These are phyloP conservation scores for Eutrema salsugineum DNA, from an alignment of 441 rosid species.

Conservation along the genomic window DNA sequence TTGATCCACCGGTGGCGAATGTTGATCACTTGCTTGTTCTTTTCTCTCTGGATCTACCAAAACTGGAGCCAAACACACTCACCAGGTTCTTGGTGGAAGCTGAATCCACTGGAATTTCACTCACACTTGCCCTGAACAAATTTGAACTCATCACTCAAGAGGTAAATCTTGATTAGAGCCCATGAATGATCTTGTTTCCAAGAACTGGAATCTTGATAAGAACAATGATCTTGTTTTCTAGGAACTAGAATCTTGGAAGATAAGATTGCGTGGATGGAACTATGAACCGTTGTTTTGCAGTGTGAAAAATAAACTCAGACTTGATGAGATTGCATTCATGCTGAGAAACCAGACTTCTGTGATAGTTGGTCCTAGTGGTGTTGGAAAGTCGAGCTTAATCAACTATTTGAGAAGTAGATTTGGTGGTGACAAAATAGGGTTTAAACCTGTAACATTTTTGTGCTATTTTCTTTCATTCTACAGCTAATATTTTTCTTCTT, in stretches of 20 bases:
- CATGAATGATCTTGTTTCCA: background rate
- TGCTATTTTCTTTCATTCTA: background rate
- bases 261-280: background rate
- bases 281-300: constrained; percentile 69
- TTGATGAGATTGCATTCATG: constrained; percentile 50
- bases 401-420: constrained; percentile 60
- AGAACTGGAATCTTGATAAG: too few species aligned
- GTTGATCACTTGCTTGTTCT: constrained; percentile 73
- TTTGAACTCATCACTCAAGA: constrained; percentile 60
- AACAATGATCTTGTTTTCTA: background rate
- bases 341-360: constrained; percentile 76
- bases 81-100: constrained; percentile 88
- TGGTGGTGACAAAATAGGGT: constrained; percentile 47
- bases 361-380: constrained; percentile 92
- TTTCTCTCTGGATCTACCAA: constrained; percentile 80
- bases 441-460: constrained; percentile 54
- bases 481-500: background rate
- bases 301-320: constrained; percentile 56
- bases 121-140: constrained; percentile 77
- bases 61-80: constrained; percentile 58
- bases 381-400: constrained; percentile 88
- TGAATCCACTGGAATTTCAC: constrained; percentile 70
- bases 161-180: constrained; percentile 31
- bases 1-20: constrained; percentile 86
- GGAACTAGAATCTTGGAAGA: background rate